Evolutionary conservation across 495 filamentous ascomycete species (phyloP).

Genomic region (Trichoderma gamsii): DNA sequence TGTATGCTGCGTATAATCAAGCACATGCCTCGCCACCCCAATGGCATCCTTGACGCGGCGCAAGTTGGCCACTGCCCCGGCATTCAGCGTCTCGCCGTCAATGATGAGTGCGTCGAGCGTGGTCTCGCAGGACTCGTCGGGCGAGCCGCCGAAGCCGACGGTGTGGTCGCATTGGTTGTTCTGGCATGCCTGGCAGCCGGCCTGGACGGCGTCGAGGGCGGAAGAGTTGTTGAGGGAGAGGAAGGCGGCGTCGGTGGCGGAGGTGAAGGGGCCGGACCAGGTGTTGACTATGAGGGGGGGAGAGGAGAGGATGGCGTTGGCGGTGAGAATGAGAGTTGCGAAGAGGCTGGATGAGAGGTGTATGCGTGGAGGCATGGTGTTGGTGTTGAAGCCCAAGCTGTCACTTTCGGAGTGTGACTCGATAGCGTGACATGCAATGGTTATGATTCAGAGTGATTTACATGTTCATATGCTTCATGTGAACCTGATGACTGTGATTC

Average conservation of each 20-base stretch:
- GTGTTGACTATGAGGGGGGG: slow-evolving; percentile 42
- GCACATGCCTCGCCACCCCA: slow-evolving; percentile 39
- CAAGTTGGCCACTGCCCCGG: slow-evolving; percentile 40
- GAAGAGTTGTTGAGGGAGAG: slow-evolving; percentile 24
- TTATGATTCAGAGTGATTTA: background rate
- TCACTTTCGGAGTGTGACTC: background rate
- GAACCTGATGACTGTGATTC: too few species aligned
- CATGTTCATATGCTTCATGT: background rate
- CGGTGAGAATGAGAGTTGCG: background rate
- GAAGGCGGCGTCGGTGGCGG: slow-evolving; percentile 45
- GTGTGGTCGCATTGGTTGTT: slow-evolving; percentile 40
- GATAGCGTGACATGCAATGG: background rate
- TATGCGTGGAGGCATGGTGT: background rate
- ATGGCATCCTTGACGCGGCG: slow-evolving; percentile 39
- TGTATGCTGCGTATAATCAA: slow-evolving; percentile 40
- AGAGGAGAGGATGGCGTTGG: slow-evolving; percentile 25
- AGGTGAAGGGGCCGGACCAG: slow-evolving; percentile 42
- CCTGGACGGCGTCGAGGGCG: slow-evolving; percentile 38
- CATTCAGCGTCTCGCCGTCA: slow-evolving; percentile 40
- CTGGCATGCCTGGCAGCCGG: slow-evolving; percentile 42
- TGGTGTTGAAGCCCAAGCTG: background rate
- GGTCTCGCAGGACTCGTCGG: slow-evolving; percentile 35
- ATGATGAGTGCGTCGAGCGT: slow-evolving; percentile 16
- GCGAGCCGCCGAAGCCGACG: slow-evolving; percentile 43
- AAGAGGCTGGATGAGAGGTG: background rate